phyloP scores from a whole-genome alignment of 495 filamentous ascomycete genomes.

The Penicillium manginii region DNA sequence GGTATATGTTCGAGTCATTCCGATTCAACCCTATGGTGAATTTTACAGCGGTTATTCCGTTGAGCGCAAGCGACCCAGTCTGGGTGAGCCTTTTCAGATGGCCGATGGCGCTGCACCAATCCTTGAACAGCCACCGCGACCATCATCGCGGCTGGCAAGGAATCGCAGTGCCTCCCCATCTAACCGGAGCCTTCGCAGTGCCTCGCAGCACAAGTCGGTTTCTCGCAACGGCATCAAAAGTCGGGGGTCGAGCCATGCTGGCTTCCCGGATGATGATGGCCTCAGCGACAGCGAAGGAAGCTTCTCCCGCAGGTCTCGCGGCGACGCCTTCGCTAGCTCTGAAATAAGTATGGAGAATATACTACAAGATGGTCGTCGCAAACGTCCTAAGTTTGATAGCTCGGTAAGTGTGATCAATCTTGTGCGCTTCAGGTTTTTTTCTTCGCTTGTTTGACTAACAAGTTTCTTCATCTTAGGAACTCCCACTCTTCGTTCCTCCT shows the following conservation, averaged over 20 bases:
- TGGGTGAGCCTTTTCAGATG: slow-evolving; percentile 62
- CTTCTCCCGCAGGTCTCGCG: slow-evolving; percentile 71
- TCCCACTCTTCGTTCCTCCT: slow-evolving; percentile 91
- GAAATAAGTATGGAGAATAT: slow-evolving; percentile 98
- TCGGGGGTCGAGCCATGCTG: slow-evolving; percentile 68
- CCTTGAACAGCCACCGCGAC: slow-evolving; percentile 64
- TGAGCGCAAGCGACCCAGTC: slow-evolving; percentile 52
- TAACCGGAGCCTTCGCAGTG: slow-evolving; percentile 75
- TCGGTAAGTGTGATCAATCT: slow-evolving; percentile 67
- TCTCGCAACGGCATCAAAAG: slow-evolving; percentile 69
- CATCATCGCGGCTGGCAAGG: slow-evolving; percentile 67
- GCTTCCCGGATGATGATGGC: slow-evolving; percentile 66
- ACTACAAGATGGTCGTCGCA: slow-evolving; percentile 92
- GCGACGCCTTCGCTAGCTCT: slow-evolving; percentile 84
- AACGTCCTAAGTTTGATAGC: slow-evolving; percentile 96
- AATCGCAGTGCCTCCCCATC: slow-evolving; percentile 86
- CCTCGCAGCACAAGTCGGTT: slow-evolving; percentile 73
- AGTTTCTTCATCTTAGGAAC: slow-evolving; percentile 63
- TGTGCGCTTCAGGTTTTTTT: slow-evolving; percentile 12
- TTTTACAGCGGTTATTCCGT: slow-evolving; percentile 43
- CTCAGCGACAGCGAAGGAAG: slow-evolving; percentile 84
- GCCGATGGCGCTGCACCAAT: slow-evolving; percentile 50
- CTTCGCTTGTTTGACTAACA: slow-evolving; percentile 13
- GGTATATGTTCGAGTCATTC: slow-evolving; percentile 84
- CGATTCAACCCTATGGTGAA: slow-evolving; percentile 56